Conservation (phyloP, 345 rosid species). For the Brassica rapa region DNA sequence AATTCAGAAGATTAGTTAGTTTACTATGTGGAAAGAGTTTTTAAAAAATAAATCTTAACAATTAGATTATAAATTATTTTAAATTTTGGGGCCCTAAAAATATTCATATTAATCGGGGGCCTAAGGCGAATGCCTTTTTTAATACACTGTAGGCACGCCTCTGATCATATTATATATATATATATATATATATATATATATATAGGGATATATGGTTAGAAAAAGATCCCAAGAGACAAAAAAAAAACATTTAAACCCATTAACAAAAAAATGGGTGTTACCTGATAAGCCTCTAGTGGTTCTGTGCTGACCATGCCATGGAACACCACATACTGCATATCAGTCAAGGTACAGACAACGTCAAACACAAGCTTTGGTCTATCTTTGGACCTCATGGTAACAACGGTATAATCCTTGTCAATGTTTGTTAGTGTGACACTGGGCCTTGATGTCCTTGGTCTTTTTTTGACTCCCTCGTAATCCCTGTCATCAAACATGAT, state of each 20-base stretch:
- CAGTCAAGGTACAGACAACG: conserved; percentile 85
- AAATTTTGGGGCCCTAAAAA: no score
- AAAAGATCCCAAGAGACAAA: neutral
- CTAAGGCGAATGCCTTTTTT: no score
- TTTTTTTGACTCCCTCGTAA: conserved; percentile 62
- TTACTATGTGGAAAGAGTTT: no score
- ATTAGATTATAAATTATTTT: no score
- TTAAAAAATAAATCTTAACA: no score
- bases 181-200: no score
- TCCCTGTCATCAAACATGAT: conserved; percentile 93
- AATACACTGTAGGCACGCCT: no score
- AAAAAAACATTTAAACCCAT: neutral
- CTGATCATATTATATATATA: no score
- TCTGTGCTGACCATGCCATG: conserved; percentile 85
- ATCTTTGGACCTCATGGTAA: conserved; percentile 82
- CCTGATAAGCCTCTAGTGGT: conserved; percentile 81
- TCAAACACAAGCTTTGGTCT: conserved; percentile 85
- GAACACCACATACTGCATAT: conserved; percentile 89
- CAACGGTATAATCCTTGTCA: conserved; percentile 76
- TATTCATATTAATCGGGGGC: no score
- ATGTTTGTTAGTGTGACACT: conserved; percentile 66
- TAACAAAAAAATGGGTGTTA: neutral
- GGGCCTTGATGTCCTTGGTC: conserved; percentile 57
- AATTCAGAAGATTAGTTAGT: no score
- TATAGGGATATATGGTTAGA: neutral